Evolutionary conservation across 495 filamentous ascomycete genomes (phyloP).

Genomic region (Penicillium odoratum): DNA sequence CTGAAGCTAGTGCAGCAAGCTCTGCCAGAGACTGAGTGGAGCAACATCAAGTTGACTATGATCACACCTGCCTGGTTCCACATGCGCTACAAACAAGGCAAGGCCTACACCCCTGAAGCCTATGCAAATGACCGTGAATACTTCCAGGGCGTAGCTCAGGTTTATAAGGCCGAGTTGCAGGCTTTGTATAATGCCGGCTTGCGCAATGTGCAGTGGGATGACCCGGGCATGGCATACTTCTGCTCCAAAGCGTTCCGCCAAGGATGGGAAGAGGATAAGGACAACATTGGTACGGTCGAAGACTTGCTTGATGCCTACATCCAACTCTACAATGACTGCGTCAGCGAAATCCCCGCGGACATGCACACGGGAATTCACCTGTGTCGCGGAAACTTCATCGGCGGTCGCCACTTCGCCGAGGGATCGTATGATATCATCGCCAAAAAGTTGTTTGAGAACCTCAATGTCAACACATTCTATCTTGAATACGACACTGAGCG

Average conservation of each 20-base stretch:
- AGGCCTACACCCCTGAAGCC: slow-evolving; percentile 52
- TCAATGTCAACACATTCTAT: slow-evolving; percentile 67
- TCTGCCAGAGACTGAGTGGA: slow-evolving; percentile 41
- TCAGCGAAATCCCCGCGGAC: slow-evolving; percentile 55
- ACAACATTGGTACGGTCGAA: slow-evolving; percentile 51
- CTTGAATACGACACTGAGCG: slow-evolving; percentile 69
- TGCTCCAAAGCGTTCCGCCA: slow-evolving; percentile 64
- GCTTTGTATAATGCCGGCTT: slow-evolving; percentile 62
- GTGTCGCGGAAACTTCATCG: slow-evolving; percentile 56
- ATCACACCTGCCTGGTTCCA: slow-evolving; percentile 68
- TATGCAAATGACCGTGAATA: slow-evolving; percentile 60
- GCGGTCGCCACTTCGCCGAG: slow-evolving; percentile 59
- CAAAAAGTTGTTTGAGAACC: slow-evolving; percentile 61
- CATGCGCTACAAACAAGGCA: slow-evolving; percentile 61
- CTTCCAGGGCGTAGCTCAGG: slow-evolving; percentile 60
- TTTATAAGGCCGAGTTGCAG: slow-evolving; percentile 60
- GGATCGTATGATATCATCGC: slow-evolving; percentile 69
- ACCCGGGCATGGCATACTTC: slow-evolving; percentile 65
- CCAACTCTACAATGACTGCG: slow-evolving; percentile 60
- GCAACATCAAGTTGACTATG: slow-evolving; percentile 63
- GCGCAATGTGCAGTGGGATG: slow-evolving; percentile 65
- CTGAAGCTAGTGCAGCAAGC: slow-evolving; percentile 55
- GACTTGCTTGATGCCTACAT: slow-evolving; percentile 61
- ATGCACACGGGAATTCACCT: slow-evolving; percentile 67
- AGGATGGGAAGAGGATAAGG: slow-evolving; percentile 58